Conservation (phyloP, 2,329 filamentous ascomycete genomes). For the Penicillium psychrosexuale region DNA sequence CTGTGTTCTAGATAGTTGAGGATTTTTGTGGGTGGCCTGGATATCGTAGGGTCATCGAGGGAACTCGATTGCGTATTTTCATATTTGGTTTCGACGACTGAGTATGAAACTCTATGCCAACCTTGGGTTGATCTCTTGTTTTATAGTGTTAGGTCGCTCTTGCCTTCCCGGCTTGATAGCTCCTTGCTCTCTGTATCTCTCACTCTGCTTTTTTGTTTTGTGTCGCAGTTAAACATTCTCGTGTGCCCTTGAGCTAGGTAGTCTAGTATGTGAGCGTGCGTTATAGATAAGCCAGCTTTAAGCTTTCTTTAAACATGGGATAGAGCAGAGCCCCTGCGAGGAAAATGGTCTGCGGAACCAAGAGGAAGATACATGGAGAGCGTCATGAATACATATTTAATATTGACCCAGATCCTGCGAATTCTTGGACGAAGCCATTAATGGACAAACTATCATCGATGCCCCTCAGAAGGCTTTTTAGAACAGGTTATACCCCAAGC, state of each 20-base stretch:
- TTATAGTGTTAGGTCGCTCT: background rate
- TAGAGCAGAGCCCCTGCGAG: background rate
- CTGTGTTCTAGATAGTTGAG: too few relatives aligned
- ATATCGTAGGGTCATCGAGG: background rate
- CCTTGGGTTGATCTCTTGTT: background rate
- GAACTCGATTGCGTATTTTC: too few relatives aligned
- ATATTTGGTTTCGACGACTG: background rate
- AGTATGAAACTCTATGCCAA: too few relatives aligned
- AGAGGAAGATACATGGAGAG: background rate
- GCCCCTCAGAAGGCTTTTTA: background rate
- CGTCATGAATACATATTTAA: background rate
- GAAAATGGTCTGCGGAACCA: background rate
- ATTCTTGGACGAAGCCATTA: background rate
- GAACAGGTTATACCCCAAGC: slow-evolving; percentile 7
- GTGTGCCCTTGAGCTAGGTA: too few relatives aligned
- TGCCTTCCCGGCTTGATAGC: background rate
- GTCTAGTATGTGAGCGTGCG: background rate
- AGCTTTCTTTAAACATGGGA: background rate
- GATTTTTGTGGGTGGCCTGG: too few relatives aligned
- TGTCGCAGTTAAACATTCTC: background rate
- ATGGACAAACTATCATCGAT: slow-evolving; percentile 10
- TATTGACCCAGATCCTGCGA: background rate
- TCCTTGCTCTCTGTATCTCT: background rate
- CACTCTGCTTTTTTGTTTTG: background rate
- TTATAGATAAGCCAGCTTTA: background rate